Evolutionary conservation across 2,329 filamentous ascomycete species (phyloP).

Genomic region (Myriangium duriaei): DNA sequence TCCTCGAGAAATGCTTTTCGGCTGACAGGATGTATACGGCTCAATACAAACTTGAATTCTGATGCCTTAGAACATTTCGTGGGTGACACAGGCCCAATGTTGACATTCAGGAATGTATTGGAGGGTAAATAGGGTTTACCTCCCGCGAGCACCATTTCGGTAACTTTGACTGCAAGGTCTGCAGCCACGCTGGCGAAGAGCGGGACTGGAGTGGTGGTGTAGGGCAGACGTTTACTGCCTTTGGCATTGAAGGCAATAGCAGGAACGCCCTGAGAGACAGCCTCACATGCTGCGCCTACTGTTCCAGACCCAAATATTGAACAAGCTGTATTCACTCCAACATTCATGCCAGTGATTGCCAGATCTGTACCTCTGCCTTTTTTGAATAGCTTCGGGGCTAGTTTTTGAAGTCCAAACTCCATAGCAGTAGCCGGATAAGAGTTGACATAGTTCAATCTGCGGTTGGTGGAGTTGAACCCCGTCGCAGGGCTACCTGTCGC

Average conservation of each 20-base stretch:
- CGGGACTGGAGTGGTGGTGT: constrained; percentile 39
- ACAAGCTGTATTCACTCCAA: constrained; percentile 45
- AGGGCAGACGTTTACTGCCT: constrained; percentile 39
- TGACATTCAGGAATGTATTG: constrained; percentile 54
- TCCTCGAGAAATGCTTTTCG: too few species aligned
- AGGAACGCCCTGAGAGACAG: constrained; percentile 45
- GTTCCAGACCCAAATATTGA: constrained; percentile 51
- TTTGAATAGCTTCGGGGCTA: constrained; percentile 43
- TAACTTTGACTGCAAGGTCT: constrained; percentile 47
- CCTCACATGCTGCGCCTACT: constrained; percentile 51
- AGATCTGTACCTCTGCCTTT: constrained; percentile 43
- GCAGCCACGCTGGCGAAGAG: constrained; percentile 48
- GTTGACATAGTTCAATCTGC: constrained; percentile 59
- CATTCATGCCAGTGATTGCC: constrained; percentile 53
- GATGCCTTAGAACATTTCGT: constrained; percentile 38
- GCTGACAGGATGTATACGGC: constrained; percentile 42
- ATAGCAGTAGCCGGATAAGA: constrained; percentile 54
- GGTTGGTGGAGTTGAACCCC: constrained; percentile 44
- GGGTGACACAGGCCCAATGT: constrained; percentile 45
- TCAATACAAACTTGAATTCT: constrained; percentile 53
- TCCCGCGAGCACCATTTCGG: constrained; percentile 40
- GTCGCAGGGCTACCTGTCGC: constrained; percentile 41
- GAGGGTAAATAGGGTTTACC: constrained; percentile 52
- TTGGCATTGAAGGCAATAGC: constrained; percentile 57
- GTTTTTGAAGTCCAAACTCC: constrained; percentile 47